Conservation (phyloP, 495 filamentous ascomycete species). For the Trichoderma parareesei region DNA sequence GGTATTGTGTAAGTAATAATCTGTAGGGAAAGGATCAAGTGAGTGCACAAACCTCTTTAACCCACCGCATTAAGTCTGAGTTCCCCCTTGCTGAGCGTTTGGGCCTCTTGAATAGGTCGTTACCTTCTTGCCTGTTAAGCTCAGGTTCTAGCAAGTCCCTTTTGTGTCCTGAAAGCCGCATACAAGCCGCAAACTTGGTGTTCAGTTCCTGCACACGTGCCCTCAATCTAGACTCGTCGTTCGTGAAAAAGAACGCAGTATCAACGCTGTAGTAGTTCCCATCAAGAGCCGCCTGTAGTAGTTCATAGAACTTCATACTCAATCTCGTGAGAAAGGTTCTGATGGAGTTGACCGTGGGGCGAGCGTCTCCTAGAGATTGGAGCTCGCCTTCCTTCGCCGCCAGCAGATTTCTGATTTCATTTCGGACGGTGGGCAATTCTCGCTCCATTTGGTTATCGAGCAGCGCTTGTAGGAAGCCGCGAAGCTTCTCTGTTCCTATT, state of each 20-base stretch:
- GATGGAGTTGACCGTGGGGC: too few species aligned
- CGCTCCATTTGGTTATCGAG: conserved; percentile 17
- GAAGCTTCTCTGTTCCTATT: conserved; percentile 14
- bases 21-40: too few species aligned
- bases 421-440: conserved; percentile 17
- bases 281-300: conserved; percentile 16
- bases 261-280: conserved; percentile 17
- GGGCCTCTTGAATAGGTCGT: too few species aligned
- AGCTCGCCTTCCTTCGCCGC: conserved; percentile 12
- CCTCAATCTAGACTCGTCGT: conserved; percentile 12
- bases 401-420: conserved; percentile 14
- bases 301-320: conserved; percentile 15
- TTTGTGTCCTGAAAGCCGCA: too few species aligned
- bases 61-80: too few species aligned
- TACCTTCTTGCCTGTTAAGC: too few species aligned
- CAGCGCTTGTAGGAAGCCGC: conserved; percentile 15
- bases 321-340: conserved; percentile 16
- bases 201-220: conserved; percentile 15
- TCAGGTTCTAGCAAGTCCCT: too few species aligned
- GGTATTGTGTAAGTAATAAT: too few species aligned
- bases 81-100: too few species aligned
- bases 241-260: conserved; percentile 13
- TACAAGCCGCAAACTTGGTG: conserved; percentile 13
- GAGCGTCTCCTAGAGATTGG: conserved; percentile 14
- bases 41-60: too few species aligned